Conservation (phyloP, 164 flowering plant species). For the Sextonia rubra region DNA sequence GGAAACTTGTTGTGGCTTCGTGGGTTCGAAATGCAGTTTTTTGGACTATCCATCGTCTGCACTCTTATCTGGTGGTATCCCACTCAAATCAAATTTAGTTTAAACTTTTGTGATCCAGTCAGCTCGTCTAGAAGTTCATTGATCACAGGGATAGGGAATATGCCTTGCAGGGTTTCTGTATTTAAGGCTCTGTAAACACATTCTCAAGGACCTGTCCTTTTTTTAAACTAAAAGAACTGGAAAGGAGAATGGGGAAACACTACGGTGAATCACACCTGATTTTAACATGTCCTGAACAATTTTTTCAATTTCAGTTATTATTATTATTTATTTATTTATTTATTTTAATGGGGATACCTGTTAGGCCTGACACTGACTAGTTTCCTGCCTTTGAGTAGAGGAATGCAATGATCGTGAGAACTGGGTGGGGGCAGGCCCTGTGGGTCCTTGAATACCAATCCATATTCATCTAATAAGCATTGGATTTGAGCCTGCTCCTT, state of each 20-base stretch:
- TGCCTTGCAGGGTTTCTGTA: neutral
- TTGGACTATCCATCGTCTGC: neutral
- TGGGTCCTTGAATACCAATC: neutral
- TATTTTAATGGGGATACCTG: neutral
- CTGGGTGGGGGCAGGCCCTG: neutral
- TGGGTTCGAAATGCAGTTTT: neutral
- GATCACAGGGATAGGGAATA: neutral
- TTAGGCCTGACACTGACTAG: neutral
- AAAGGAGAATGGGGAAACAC: neutral
- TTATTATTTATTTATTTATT: too few relatives aligned
- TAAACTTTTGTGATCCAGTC: neutral
- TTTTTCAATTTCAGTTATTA: neutral
- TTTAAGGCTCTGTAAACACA: neutral
- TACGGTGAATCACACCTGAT: neutral
- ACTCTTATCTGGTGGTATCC: constrained; percentile 1
- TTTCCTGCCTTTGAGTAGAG: neutral
- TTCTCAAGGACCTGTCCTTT: neutral
- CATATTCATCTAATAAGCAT: neutral
- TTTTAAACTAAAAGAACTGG: neutral
- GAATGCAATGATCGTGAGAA: neutral
- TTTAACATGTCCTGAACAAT: neutral
- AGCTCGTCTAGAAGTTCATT: neutral
- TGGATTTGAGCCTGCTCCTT: neutral
- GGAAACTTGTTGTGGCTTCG: neutral
- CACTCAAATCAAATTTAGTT: neutral